phyloP scores from a whole-genome alignment of 2,329 filamentous ascomycete species.

The Pezicula radicicola region DNA sequence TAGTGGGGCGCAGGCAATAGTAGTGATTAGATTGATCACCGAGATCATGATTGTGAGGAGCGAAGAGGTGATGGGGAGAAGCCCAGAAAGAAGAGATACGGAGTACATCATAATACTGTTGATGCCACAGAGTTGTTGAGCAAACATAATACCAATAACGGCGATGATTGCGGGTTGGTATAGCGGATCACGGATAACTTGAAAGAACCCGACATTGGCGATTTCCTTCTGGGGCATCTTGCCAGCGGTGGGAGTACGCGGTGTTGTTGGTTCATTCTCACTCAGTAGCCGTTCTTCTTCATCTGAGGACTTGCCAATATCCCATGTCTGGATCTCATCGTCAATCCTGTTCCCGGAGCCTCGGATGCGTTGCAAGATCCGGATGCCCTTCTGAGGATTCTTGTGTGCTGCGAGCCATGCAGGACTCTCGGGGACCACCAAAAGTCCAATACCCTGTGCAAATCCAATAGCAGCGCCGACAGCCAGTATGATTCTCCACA shows the following conservation, averaged over 20 bases:
- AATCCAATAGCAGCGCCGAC: slow-evolving; percentile 67
- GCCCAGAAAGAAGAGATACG: slow-evolving; percentile 77
- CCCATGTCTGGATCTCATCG: slow-evolving; percentile 67
- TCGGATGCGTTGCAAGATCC: slow-evolving; percentile 71
- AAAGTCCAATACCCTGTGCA: slow-evolving; percentile 66
- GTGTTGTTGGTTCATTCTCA: slow-evolving; percentile 13
- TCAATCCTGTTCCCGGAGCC: slow-evolving; percentile 67
- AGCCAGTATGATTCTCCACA: slow-evolving; percentile 83
- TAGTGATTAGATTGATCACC: slow-evolving; percentile 80
- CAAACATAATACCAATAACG: slow-evolving; percentile 86
- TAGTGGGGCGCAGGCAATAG: slow-evolving; percentile 75
- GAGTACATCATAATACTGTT: slow-evolving; percentile 99
- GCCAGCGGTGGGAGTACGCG: slow-evolving; percentile 21
- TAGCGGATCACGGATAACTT: slow-evolving; percentile 64
- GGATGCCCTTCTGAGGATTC: slow-evolving; percentile 57
- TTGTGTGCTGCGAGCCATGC: slow-evolving; percentile 75
- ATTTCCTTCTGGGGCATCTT: slow-evolving; percentile 22
- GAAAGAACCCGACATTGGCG: slow-evolving; percentile 54
- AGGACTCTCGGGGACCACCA: slow-evolving; percentile 82
- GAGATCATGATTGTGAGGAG: slow-evolving; percentile 87
- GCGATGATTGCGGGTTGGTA: slow-evolving; percentile 76
- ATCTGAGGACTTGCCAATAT: slow-evolving; percentile 29
- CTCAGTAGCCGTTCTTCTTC: slow-evolving; percentile 25
- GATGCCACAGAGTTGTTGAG: slow-evolving; percentile 90
- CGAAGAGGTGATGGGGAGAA: slow-evolving; percentile 78